phyloP scores from a whole-genome alignment of 306 rosid species.

The Trifolium pratense region DNA sequence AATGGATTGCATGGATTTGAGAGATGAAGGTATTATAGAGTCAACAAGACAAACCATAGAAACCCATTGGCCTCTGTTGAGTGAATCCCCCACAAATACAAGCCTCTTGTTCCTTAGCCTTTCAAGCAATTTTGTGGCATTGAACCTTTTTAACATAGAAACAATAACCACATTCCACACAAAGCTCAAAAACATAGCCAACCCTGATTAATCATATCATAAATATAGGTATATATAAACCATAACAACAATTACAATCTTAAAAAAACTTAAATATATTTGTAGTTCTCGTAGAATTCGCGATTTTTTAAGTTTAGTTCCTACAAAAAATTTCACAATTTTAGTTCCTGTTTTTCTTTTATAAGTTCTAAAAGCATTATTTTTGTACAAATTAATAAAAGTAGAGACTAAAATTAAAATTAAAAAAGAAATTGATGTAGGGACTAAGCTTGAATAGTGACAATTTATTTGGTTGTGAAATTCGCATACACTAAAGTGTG shows the following conservation, averaged over 20 bases:
- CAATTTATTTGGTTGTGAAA: not conserved
- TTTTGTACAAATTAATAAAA: not conserved
- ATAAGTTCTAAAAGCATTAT: not conserved
- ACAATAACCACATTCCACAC: constrained; percentile 61
- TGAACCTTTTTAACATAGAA: constrained; percentile 81
- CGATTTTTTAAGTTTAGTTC: not conserved
- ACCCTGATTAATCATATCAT: constrained; percentile 35
- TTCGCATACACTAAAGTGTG: not conserved
- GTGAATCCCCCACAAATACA: constrained; percentile 88
- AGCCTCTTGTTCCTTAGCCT: constrained; percentile 88
- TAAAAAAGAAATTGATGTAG: not conserved
- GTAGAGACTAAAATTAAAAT: too few relatives aligned
- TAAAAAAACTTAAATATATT: too few relatives aligned
- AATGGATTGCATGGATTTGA: constrained; percentile 64
- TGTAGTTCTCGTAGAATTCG: not conserved
- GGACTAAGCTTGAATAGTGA: not conserved
- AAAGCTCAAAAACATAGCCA: constrained; percentile 57
- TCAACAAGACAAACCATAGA: constrained; percentile 87
- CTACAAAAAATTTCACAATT: not conserved
- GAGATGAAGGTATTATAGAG: constrained; percentile 45
- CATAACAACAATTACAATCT: not conserved
- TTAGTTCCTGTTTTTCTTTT: not conserved
- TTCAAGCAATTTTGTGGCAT: constrained; percentile 80
- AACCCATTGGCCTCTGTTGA: constrained; percentile 93
- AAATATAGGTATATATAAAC: constrained; percentile 30